These are phyloP conservation scores for Thalassiosira livingstoniorum DNA, from an alignment of 352 stramenopile species.

Conservation along the genomic window DNA sequence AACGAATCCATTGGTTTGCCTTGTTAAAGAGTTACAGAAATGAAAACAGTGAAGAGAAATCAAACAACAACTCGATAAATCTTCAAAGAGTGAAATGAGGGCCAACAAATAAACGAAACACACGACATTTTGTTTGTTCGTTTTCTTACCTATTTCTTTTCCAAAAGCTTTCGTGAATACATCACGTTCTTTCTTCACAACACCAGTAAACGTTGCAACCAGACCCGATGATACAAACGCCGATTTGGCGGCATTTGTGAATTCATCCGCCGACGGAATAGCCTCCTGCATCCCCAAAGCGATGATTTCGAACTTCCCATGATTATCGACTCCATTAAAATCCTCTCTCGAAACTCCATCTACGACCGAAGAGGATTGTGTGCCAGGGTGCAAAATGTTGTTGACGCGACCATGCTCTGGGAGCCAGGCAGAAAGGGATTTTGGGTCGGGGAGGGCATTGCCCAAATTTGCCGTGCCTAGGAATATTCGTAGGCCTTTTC, in stretches of 20 bases:
- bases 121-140: too few species aligned
- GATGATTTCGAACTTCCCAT: constrained; percentile 55
- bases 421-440: constrained; percentile 17
- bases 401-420: constrained; percentile 8
- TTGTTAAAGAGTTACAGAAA: too few species aligned
- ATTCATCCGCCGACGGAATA: neutral
- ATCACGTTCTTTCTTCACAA: neutral
- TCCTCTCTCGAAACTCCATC: constrained; percentile 14
- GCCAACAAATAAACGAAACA: too few species aligned
- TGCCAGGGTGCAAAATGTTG: constrained; percentile 1
- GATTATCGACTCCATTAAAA: constrained; percentile 22
- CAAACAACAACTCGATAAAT: too few species aligned
- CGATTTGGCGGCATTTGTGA: too few species aligned
- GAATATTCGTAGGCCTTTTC: constrained; percentile 10
- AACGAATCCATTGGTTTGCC: constrained; percentile 17
- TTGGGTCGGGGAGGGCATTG: neutral
- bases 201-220: constrained; percentile 1
- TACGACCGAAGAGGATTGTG: constrained; percentile 4
- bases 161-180: neutral
- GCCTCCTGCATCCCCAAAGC: constrained; percentile 65
- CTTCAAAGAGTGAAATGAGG: too few species aligned
- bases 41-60: too few species aligned
- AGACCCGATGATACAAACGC: neutral
- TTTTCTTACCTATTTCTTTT: too few species aligned
- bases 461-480: constrained; percentile 15